phyloP scores from a whole-genome alignment of 2,329 filamentous ascomycete genomes.

The Trichocomaceae sp. region DNA sequence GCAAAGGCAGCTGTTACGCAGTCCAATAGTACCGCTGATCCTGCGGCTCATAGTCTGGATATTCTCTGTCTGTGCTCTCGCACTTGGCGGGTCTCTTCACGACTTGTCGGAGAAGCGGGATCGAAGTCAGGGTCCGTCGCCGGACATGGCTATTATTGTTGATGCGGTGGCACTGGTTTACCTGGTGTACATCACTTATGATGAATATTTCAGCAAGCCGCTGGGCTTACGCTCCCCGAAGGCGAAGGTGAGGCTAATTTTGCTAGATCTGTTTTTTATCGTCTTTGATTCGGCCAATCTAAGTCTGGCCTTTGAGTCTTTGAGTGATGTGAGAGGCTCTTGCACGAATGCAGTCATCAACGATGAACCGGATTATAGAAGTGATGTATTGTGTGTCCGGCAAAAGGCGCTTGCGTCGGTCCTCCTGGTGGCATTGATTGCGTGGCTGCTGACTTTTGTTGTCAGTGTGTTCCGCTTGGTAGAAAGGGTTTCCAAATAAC shows the following conservation, averaged over 20 bases:
- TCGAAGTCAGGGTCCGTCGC: conserved; percentile 62
- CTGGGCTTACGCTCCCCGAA: conserved; percentile 76
- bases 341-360: conserved; percentile 47
- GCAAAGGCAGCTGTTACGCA: conserved; percentile 65
- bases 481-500: conserved; percentile 13
- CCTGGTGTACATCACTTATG: conserved; percentile 86
- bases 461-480: conserved; percentile 69
- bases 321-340: conserved; percentile 57
- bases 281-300: conserved; percentile 95
- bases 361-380: conserved; percentile 26
- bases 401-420: conserved; percentile 70
- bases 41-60: conserved; percentile 76
- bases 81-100: conserved; percentile 69
- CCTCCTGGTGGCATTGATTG: conserved; percentile 70
- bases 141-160: conserved; percentile 81
- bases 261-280: conserved; percentile 92
- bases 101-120: conserved; percentile 47
- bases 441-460: conserved; percentile 86
- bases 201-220: conserved; percentile 93
- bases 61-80: conserved; percentile 76
- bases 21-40: conserved; percentile 76
- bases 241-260: conserved; percentile 80
- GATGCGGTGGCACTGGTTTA: conserved; percentile 86
- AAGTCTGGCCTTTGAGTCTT: conserved; percentile 77
- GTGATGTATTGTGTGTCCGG: conserved; percentile 51